phyloP scores from a whole-genome alignment of 345 rosid genomes.

The Raphanus sativus region DNA sequence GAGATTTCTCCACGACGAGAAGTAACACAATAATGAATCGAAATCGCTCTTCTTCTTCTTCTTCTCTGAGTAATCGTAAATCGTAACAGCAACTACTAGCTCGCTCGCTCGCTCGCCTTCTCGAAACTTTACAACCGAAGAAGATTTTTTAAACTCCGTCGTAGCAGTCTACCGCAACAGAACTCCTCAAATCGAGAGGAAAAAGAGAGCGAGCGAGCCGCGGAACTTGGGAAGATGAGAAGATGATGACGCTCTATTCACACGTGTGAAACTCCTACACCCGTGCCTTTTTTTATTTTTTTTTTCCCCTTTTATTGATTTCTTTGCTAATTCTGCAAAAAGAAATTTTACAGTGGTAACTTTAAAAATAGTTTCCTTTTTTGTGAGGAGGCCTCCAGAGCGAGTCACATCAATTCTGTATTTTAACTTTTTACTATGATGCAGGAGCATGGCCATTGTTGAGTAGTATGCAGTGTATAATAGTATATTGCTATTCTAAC shows the following conservation, averaged over 20 bases:
- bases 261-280: constrained; percentile 23
- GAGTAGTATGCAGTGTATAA: too few relatives aligned
- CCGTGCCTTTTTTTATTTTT: constrained; percentile 7
- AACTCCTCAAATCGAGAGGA: constrained; percentile 22
- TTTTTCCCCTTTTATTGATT: neutral
- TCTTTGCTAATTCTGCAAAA: constrained; percentile 1
- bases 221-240: constrained; percentile 17
- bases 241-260: constrained; percentile 34
- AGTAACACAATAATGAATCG: neutral
- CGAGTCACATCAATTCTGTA: too few relatives aligned
- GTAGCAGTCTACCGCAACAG: constrained; percentile 27
- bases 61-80: neutral
- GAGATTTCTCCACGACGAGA: constrained; percentile 9
- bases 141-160: neutral
- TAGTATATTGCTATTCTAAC: neutral
- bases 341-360: neutral
- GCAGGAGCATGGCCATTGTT: too few relatives aligned
- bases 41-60: constrained; percentile 1
- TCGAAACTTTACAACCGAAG: neutral
- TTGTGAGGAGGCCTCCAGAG: neutral
- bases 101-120: neutral
- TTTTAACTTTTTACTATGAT: too few relatives aligned
- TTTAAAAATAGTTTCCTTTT: neutral
- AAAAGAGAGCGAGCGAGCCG: constrained; percentile 4
- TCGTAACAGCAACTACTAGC: neutral